These are phyloP conservation scores for Cercophora newfieldiana DNA, from an alignment of 495 filamentous ascomycete genomes.

Conservation along the genomic window DNA sequence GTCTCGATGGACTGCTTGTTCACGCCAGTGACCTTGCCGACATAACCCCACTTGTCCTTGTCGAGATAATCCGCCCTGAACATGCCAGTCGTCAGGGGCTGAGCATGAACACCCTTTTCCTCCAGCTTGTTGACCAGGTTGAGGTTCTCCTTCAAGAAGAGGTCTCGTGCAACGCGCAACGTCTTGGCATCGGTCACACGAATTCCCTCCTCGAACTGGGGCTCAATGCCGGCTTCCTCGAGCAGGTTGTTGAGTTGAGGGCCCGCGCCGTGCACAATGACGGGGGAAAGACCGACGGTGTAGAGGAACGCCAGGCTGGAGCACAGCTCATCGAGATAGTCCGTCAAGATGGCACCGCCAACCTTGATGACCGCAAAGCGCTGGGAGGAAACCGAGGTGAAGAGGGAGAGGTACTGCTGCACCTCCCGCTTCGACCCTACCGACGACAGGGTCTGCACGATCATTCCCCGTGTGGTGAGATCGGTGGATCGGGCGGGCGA, in stretches of 20 bases:
- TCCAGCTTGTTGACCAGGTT: slow-evolving; percentile 92
- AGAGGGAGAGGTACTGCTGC: slow-evolving; percentile 97
- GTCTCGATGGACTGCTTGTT: slow-evolving; percentile 90
- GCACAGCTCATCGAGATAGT: slow-evolving; percentile 87
- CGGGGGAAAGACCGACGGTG: slow-evolving; percentile 91
- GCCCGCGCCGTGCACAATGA: slow-evolving; percentile 95
- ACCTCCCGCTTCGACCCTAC: slow-evolving; percentile 97
- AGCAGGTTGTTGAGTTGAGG: slow-evolving; percentile 95
- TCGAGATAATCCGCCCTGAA: slow-evolving; percentile 95
- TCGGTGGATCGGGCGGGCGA: slow-evolving; percentile 43
- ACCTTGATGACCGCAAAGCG: slow-evolving; percentile 99
- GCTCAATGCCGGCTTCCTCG: slow-evolving; percentile 88
- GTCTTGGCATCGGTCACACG: slow-evolving; percentile 96
- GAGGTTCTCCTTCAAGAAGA: slow-evolving; percentile 95
- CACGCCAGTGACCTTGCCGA: slow-evolving; percentile 93
- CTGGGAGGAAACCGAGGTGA: slow-evolving; percentile 94
- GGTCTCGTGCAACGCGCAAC: slow-evolving; percentile 79
- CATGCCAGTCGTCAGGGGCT: slow-evolving; percentile 89
- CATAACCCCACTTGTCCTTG: slow-evolving; percentile 90
- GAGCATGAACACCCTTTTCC: slow-evolving; percentile 84
- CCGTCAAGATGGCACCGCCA: slow-evolving; percentile 93
- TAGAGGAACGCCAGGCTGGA: slow-evolving; percentile 88
- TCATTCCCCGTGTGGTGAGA: slow-evolving; percentile 74
- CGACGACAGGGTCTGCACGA: slow-evolving; percentile 92
- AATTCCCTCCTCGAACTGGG: slow-evolving; percentile 95